These are phyloP conservation scores for Cyberlindnera subsufficiens DNA, from an alignment of 805 yeast genomes.

Conservation along the genomic window DNA sequence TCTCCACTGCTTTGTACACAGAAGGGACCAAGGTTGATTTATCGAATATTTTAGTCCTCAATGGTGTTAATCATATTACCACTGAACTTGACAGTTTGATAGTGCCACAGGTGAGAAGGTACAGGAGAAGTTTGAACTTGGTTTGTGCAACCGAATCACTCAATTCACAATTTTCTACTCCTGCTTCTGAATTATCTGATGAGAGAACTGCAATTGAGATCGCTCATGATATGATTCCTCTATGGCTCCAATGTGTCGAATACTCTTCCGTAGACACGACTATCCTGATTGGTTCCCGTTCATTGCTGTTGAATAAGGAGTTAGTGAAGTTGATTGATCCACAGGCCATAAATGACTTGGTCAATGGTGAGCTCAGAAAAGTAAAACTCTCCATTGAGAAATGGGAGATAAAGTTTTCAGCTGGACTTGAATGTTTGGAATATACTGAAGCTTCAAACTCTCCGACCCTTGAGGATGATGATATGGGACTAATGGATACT, in stretches of 20 bases:
- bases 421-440: background rate
- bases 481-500: constrained; percentile 20
- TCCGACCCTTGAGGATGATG: constrained; percentile 30
- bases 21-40: constrained; percentile 21
- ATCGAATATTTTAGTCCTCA: constrained; percentile 23
- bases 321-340: constrained; percentile 26
- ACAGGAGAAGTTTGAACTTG: constrained; percentile 7
- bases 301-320: constrained; percentile 36
- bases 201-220: constrained; percentile 7
- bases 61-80: constrained; percentile 24
- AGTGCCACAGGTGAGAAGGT: constrained; percentile 9
- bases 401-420: constrained; percentile 2
- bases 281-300: constrained; percentile 34
- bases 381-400: constrained; percentile 24
- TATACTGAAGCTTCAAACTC: constrained; percentile 17
- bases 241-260: constrained; percentile 14
- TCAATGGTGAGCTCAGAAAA: constrained; percentile 33
- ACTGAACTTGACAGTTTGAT: constrained; percentile 15
- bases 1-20: constrained; percentile 2
- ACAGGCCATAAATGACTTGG: constrained; percentile 33
- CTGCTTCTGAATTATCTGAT: background rate
- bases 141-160: too few relatives aligned
- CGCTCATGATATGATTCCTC: constrained; percentile 18
- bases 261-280: constrained; percentile 13
- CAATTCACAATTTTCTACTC: background rate